Evolutionary conservation across 176 grass and related monocot genomes (phyloP).

Genomic region (Triticum aestivum): IWGSC_CS_RefSeq_v2.1 NC_057801.1:745011964-745012463

Average conservation of each 20-base stretch:
- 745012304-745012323: constrained; percentile 47
- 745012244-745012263: neutral
- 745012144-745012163: neutral
- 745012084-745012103: neutral
- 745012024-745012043: constrained; percentile 42
- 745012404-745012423: neutral
- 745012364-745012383: constrained; percentile 28
- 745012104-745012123: neutral
- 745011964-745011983: constrained; percentile 64
- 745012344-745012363: constrained; percentile 39
- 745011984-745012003: constrained; percentile 52
- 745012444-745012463: neutral
- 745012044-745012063: constrained; percentile 42
- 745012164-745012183: neutral
- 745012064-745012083: neutral
- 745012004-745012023: constrained; percentile 44
- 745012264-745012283: constrained; percentile 19
- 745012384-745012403: constrained; percentile 37
- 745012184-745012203: neutral
- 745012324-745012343: constrained; percentile 43
- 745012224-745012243: neutral
- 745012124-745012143: neutral
- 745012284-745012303: constrained; percentile 52
- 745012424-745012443: neutral
- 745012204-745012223: neutral